phyloP scores from a whole-genome alignment of 2,329 filamentous ascomycete genomes.

The Neodidymelliopsis sp. region DNA sequence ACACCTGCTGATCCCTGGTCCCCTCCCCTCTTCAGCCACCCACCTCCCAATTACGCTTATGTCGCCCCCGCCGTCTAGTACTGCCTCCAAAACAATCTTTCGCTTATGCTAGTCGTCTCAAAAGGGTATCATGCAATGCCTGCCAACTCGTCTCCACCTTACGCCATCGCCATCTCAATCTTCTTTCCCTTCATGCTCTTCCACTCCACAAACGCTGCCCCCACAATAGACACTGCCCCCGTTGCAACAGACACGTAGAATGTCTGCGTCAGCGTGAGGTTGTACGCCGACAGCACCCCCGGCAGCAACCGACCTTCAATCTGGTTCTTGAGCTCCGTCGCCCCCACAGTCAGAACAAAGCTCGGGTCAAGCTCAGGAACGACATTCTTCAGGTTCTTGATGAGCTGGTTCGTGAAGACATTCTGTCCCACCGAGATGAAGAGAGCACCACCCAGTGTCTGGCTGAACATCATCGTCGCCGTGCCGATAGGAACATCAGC shows the following conservation, averaged over 20 bases:
- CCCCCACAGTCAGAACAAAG: slow-evolving; percentile 57
- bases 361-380: slow-evolving; percentile 53
- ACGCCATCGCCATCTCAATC: slow-evolving; percentile 49
- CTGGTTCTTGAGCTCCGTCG: slow-evolving; percentile 65
- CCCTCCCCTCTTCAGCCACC: too few relatives aligned
- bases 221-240: slow-evolving; percentile 62
- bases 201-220: slow-evolving; percentile 67
- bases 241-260: slow-evolving; percentile 69
- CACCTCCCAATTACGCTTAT: too few relatives aligned
- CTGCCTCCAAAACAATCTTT: slow-evolving; percentile 6
- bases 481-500: slow-evolving; percentile 57
- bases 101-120: slow-evolving; percentile 3
- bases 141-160: slow-evolving; percentile 10
- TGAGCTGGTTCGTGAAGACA: slow-evolving; percentile 59
- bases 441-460: slow-evolving; percentile 58
- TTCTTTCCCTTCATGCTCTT: slow-evolving; percentile 69
- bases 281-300: slow-evolving; percentile 69
- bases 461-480: slow-evolving; percentile 57
- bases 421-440: slow-evolving; percentile 60
- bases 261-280: slow-evolving; percentile 63
- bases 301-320: slow-evolving; percentile 61
- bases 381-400: slow-evolving; percentile 48
- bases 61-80: too few relatives aligned
- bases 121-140: slow-evolving; percentile 22
- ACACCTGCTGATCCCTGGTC: too few relatives aligned